Base-by-base conservation (phyloP, 225 moss, liverwort and hornwort genomes). In the Thuidium tamariscinum region DNA sequence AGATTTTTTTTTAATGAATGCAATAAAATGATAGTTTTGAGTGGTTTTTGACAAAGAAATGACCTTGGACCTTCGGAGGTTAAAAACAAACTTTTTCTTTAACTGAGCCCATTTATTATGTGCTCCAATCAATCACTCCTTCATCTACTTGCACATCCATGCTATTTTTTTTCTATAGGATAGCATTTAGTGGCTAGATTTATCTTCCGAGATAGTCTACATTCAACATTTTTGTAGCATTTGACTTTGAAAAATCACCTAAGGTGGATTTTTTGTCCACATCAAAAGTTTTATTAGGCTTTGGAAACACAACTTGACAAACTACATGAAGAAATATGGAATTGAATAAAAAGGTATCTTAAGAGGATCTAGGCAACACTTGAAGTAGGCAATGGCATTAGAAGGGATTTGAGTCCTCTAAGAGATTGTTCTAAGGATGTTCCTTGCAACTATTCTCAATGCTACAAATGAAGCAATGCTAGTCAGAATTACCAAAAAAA, bases 351-450 rank as follows among this genome's bases (percentile, higher is more conserved):
- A 13, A 23, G 1, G 1, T 7, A 39, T 2, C 0, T 39, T 7
- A 2, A 0, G 0, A 0, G 1, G 15, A 44, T 44, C 1, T 1
- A 1, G 1, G 10, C 5, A 44, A 5, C 9, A 14, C 3, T 8
- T 44, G 1, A 26, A 41, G 0, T 16, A 41, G 2, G 27, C 9
- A 26, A 9, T 0, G 2, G 27, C 3, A n/a, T n/a, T n/a, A n/a
- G n/a, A n/a, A n/a, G n/a, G n/a, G n/a, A n/a, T n/a, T n/a, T n/a
- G n/a, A n/a, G n/a, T n/a, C n/a, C n/a, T n/a, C n/a, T n/a, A n/a
- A n/a, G n/a, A n/a, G n/a, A n/a, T n/a, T n/a, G n/a, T n/a, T n/a
- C n/a, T n/a, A n/a, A n/a, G n/a, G n/a, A n/a, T n/a, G n/a, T n/a
- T n/a, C n/a, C n/a, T n/a, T n/a, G n/a, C n/a, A n/a, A n/a, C n/a